Conservation (phyloP, 2,329 filamentous ascomycete genomes). For the Aspergillus proliferans region DNA sequence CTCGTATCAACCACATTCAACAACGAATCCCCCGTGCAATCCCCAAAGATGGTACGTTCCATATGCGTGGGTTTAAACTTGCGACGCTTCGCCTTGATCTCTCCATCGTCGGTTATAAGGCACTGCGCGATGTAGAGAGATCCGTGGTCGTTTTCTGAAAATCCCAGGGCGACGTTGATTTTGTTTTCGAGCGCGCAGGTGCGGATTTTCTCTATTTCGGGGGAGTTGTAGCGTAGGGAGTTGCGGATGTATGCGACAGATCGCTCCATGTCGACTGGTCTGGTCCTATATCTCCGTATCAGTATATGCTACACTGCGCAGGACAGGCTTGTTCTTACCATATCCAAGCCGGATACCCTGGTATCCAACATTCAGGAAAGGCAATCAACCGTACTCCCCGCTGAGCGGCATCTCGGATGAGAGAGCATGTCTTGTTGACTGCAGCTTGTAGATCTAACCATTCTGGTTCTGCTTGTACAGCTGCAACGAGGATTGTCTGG, state of each 20-base stretch:
- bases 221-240: conserved; percentile 22
- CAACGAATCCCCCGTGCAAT: conserved; percentile 36
- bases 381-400: conserved; percentile 51
- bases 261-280: conserved; percentile 25
- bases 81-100: conserved; percentile 36
- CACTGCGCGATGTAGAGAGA: conserved; percentile 44
- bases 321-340: conserved; percentile 20
- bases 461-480: conserved; percentile 50
- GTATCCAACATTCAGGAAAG: conserved; percentile 52
- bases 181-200: conserved; percentile 26
- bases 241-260: conserved; percentile 29
- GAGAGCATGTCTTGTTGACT: conserved; percentile 51
- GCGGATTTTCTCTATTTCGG: conserved; percentile 35
- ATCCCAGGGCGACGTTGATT: conserved; percentile 43
- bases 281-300: conserved; percentile 18
- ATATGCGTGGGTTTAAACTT: conserved; percentile 52
- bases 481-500: conserved; percentile 6
- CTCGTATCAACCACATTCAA: conserved; percentile 30
- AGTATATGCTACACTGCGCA: no score
- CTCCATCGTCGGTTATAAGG: conserved; percentile 39
- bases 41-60: conserved; percentile 48
- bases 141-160: conserved; percentile 34
- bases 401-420: conserved; percentile 51
- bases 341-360: conserved; percentile 50
- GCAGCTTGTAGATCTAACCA: conserved; percentile 54